A percentile compares a stretch with the other conserved stretches of the same genome.
Conservation (phyloP, 2,329 filamentous ascomycete species). For the Fusarium heterosporum region DNA sequence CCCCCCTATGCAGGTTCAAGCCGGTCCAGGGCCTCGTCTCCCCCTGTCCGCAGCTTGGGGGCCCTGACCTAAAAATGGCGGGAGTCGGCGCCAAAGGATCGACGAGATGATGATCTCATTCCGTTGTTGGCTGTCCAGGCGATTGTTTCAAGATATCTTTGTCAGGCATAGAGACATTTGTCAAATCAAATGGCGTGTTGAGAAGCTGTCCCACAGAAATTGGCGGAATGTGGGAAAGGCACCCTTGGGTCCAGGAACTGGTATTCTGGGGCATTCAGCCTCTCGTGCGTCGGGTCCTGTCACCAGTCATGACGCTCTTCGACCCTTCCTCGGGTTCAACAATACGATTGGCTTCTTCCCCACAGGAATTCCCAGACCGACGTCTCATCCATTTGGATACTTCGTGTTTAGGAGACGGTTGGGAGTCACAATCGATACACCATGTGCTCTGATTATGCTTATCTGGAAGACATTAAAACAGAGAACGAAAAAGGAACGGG, state of each 20-base stretch:
- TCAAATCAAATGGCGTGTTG: constrained; percentile 39
- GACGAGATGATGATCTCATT: constrained; percentile 49
- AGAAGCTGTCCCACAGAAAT: constrained; percentile 26
- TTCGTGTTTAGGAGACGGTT: constrained; percentile 20
- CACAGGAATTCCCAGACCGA: constrained; percentile 28
- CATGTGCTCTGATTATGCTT: constrained; percentile 1
- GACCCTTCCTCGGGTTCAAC: constrained; percentile 34
- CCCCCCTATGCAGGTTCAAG: constrained; percentile 30
- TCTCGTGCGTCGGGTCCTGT: constrained; percentile 28
- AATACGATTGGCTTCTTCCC: constrained; percentile 44
- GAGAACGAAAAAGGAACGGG: constrained; percentile 3
- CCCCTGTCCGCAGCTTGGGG: constrained; percentile 37
- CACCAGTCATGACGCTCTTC: constrained; percentile 41
- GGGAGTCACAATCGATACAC: constrained; percentile 15
- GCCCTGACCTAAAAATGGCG: constrained; percentile 45
- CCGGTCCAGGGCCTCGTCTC: constrained; percentile 17
- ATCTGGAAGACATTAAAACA: not conserved
- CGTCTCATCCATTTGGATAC: constrained; percentile 14
- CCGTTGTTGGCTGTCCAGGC: constrained; percentile 45
- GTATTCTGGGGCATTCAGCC: constrained; percentile 30
- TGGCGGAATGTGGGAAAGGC: constrained; percentile 38
- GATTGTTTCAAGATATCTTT: constrained; percentile 48
- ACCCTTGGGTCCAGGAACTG: constrained; percentile 28
- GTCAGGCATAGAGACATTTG: constrained; percentile 23
- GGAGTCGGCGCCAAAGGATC: constrained; percentile 48